phyloP scores from a whole-genome alignment of 148 eudicot species.

The Chenopodium suecicum region DNA sequence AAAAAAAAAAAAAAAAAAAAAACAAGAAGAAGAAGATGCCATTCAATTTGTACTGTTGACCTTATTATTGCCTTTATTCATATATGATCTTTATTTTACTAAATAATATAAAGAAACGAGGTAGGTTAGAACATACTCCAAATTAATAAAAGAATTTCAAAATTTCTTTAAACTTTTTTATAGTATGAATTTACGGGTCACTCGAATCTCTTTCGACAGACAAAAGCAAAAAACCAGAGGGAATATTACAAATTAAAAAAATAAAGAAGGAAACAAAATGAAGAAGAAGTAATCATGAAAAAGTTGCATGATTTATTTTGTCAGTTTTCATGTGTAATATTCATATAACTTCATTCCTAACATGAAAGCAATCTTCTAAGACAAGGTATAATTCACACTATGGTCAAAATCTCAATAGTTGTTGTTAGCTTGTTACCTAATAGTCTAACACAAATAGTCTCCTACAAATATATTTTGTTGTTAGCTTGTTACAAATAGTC shows the following conservation, averaged over 20 bases:
- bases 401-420: not conserved
- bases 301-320: conserved; percentile 15
- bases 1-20: too few relatives aligned
- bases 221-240: not conserved
- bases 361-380: not conserved
- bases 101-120: not conserved
- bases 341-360: not conserved
- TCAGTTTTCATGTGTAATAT: conserved; percentile 18
- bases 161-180: too few relatives aligned
- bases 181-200: not conserved
- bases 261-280: not conserved
- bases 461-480: not conserved
- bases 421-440: not conserved
- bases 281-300: conserved; percentile 19
- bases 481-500: too few relatives aligned
- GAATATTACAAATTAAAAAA: not conserved
- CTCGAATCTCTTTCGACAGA: not conserved
- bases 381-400: not conserved
- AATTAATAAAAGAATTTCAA: too few relatives aligned
- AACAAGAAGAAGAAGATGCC: not conserved
- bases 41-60: not conserved
- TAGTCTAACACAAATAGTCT: not conserved
- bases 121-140: conserved; percentile 18
- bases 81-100: not conserved
- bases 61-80: conserved; percentile 11